Evolutionary conservation across 306 rosid species (phyloP).

Genomic region (Astragalus membranaceus): DNA sequence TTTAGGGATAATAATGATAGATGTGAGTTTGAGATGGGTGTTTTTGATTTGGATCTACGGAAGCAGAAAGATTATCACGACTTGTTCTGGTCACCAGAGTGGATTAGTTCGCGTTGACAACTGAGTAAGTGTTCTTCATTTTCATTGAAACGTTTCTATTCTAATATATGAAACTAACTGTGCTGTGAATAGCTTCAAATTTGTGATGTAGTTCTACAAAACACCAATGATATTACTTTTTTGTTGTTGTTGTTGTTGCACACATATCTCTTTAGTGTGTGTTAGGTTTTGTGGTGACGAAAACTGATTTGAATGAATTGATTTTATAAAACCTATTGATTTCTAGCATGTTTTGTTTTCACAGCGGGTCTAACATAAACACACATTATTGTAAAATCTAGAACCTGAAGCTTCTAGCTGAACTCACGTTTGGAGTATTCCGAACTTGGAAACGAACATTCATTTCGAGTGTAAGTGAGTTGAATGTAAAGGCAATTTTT

Average conservation of each 20-base stretch:
- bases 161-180: neutral
- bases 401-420: no score
- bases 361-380: no score
- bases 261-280: no score
- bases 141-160: neutral
- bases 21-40: conserved; percentile 39
- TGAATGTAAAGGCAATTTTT: no score
- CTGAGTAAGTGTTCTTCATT: neutral
- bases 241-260: neutral
- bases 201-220: neutral
- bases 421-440: no score
- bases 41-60: conserved; percentile 43
- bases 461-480: no score
- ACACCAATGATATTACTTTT: neutral
- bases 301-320: no score
- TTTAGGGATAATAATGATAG: conserved; percentile 43
- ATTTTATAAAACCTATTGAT: no score
- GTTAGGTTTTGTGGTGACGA: no score
- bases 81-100: conserved; percentile 73
- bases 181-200: neutral
- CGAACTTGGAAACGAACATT: no score
- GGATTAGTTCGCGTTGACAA: conserved; percentile 32
- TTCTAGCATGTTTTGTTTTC: no score
- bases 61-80: conserved; percentile 20
- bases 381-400: no score